Base-by-base conservation (phyloP, 768 basidiomycete genomes). In the Strobilomyces confusus region DNA sequence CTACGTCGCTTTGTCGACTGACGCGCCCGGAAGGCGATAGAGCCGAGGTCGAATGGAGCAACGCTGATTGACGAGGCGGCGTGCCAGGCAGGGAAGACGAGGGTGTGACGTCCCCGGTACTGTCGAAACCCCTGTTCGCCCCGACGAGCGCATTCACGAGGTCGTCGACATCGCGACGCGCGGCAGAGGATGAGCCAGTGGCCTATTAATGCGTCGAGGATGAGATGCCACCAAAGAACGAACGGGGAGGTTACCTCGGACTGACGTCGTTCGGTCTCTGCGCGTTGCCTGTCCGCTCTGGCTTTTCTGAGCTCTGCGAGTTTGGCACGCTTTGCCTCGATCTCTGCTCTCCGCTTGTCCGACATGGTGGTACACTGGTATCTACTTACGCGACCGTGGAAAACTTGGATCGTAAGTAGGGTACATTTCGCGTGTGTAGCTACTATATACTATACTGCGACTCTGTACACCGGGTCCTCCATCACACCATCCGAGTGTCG, bases 311-410 rank as follows among this genome's bases (percentile, higher is more conserved):
- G 77, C 58, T 92, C 22, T 46, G 84, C 90, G 32, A 98, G 84
- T 70, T 92, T 94, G 12, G 84, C 82, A 57, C 86, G 77, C 91
- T 98, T 98, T 23, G 86, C 89, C 69, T 93, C 92, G 55, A 98
- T 89, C 72, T 97, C 94, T 64, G 85, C 84, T 65, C 90, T 74
- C 45, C 92, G 79, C 71, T 80, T 80, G 61, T 86, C 82, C 49
- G 86, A 84, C 77, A 79, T 81, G 29, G 23, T 37, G 5, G 22
- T 42, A n/a, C n/a, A n/a, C n/a, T n/a, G 52, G 44, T 43, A 23
- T 48, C 29, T 6, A 38, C 53, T 33, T 23, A 46, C 33, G 45
- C 44, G 50, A 54, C 55, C 58, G 63, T 62, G 64, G 57, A 58
- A 61, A 61, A 33, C 30, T 37, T n/a, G 46, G 11, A 11, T 26